Percentiles rank a stretch among this genome's conserved stretches.
These are phyloP conservation scores for Hydrangea macrophylla DNA, from an alignment of 148 eudicot genomes.

Conservation along the genomic window DNA sequence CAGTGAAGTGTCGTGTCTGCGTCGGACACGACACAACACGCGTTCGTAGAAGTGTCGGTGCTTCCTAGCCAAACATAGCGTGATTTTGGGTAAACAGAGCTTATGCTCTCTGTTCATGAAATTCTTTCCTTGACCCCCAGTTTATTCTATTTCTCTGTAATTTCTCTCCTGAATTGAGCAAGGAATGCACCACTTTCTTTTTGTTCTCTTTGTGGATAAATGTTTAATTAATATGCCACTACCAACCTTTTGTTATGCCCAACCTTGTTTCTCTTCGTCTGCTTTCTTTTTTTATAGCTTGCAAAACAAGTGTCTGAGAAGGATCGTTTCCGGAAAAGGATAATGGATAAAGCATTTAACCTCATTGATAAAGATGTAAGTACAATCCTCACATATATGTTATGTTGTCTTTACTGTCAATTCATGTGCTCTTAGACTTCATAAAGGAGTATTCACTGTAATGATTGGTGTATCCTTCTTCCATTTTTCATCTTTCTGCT, in stretches of 20 bases:
- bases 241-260: neutral
- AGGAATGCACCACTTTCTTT: no score
- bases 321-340: slow-evolving; percentile 58
- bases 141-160: no score
- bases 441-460: neutral
- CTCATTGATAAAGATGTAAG: slow-evolving; percentile 65
- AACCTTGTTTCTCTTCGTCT: slow-evolving; percentile 1
- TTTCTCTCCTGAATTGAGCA: no score
- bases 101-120: neutral
- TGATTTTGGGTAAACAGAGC: no score
- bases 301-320: slow-evolving; percentile 70
- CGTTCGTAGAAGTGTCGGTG: no score
- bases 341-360: slow-evolving; percentile 69
- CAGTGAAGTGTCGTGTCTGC: no score
- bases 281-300: slow-evolving; percentile 60
- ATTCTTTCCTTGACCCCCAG: neutral
- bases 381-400: slow-evolving; percentile 1
- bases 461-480: neutral
- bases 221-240: slow-evolving; percentile 1
- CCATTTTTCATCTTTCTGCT: slow-evolving; percentile 3
- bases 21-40: no score
- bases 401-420: neutral
- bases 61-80: no score
- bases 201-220: neutral
- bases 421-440: neutral